phyloP scores from a whole-genome alignment of 768 basidiomycete species.

The Filobasidium floriforme region DNA sequence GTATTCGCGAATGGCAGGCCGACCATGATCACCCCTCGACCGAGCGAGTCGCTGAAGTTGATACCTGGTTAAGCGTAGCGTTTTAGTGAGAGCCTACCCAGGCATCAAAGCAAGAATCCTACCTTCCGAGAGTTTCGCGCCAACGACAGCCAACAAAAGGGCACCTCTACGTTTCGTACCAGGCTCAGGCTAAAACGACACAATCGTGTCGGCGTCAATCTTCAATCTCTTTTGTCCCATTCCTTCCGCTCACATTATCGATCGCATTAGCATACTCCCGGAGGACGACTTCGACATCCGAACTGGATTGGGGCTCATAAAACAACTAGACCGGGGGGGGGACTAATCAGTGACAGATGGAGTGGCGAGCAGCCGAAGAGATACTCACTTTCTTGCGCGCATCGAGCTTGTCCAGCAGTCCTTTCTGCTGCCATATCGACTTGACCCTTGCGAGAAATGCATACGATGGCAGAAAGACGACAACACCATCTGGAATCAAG shows the following conservation, averaged over 20 bases:
- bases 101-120: background rate
- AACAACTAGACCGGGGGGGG: slow-evolving; percentile 56
- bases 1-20: slow-evolving; percentile 91
- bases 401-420: slow-evolving; percentile 57
- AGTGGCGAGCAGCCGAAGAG: background rate
- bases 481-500: slow-evolving; percentile 75
- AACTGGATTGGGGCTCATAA: slow-evolving; percentile 70
- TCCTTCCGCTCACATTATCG: slow-evolving; percentile 25
- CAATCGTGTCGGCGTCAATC: no score
- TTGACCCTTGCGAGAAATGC: slow-evolving; percentile 65
- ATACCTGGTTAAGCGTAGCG: slow-evolving; percentile 46
- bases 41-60: slow-evolving; percentile 66
- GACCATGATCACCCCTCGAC: slow-evolving; percentile 74
- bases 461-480: slow-evolving; percentile 92
- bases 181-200: background rate
- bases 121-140: slow-evolving; percentile 92
- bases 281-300: slow-evolving; percentile 65
- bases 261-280: slow-evolving; percentile 61
- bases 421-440: slow-evolving; percentile 58
- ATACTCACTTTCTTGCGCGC: slow-evolving; percentile 64
- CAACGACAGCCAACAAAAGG: slow-evolving; percentile 85
- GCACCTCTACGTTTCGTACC: slow-evolving; percentile 53
- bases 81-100: background rate
- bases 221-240: background rate
- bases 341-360: background rate